These are phyloP conservation scores for Cylindrotheca fusiformis DNA, from an alignment of 108 stramenopile genomes.

Conservation along the genomic window DNA sequence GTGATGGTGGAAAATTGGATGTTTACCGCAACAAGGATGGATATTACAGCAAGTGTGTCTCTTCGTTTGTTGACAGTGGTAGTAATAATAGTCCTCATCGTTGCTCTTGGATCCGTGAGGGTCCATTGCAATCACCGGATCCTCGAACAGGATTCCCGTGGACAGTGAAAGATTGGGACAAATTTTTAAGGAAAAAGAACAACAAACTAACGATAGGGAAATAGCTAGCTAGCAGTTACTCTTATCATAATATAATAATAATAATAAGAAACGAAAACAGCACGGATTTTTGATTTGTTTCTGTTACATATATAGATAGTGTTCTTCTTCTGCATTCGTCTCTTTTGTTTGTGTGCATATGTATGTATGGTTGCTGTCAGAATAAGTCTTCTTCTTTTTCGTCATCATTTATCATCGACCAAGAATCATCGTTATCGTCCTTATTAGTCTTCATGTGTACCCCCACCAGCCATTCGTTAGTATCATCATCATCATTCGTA, in stretches of 20 bases:
- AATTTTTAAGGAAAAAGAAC: conserved; percentile 35
- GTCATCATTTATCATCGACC: too few species aligned
- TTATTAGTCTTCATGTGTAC: too few species aligned
- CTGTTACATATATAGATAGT: too few species aligned
- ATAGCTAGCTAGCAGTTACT: neutral
- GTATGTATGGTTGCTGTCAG: too few species aligned
- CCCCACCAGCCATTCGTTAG: too few species aligned
- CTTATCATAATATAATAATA: neutral
- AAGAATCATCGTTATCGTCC: too few species aligned
- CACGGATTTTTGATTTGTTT: too few species aligned
- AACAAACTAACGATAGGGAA: neutral
- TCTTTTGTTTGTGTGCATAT: too few species aligned
- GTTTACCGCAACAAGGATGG: conserved; percentile 38
- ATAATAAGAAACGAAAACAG: neutral
- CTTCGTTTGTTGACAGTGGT: neutral
- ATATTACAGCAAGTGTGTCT: conserved; percentile 40
- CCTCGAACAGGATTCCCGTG: conserved; percentile 49
- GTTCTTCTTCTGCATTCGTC: too few species aligned
- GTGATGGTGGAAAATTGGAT: conserved; percentile 39
- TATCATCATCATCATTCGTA: neutral
- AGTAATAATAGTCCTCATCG: neutral
- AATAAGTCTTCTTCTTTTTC: too few species aligned
- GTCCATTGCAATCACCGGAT: conserved; percentile 29
- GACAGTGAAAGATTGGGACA: conserved; percentile 44
- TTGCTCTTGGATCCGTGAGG: conserved; percentile 22